phyloP scores from a whole-genome alignment of 805 yeast genomes.

The Saccharomycopsis sp. region DNA sequence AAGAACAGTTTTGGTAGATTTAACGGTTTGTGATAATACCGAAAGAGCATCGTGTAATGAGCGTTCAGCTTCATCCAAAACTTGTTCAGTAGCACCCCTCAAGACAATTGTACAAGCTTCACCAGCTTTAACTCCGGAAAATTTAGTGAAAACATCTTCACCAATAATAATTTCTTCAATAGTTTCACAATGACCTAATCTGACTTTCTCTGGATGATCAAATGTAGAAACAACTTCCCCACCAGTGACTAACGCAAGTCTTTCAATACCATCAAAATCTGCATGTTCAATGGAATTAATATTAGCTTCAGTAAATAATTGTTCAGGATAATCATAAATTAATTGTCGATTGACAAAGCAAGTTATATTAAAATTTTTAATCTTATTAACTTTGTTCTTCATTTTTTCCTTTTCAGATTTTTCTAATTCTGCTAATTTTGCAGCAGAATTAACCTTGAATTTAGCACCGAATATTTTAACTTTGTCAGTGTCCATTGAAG shows the following conservation, averaged over 20 bases:
- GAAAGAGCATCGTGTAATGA: constrained; percentile 95
- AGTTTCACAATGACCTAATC: constrained; percentile 81
- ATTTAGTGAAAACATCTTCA: constrained; percentile 76
- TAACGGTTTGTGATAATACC: constrained; percentile 91
- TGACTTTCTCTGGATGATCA: constrained; percentile 77
- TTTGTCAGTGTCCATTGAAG: constrained; percentile 95
- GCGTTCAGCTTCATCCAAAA: constrained; percentile 93
- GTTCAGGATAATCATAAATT: constrained; percentile 98
- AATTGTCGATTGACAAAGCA: constrained; percentile 86
- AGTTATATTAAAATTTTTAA: constrained; percentile 86
- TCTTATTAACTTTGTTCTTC: constrained; percentile 78
- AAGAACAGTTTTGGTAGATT: constrained; percentile 91
- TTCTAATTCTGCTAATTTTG: constrained; percentile 91
- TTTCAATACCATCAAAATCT: constrained; percentile 82
- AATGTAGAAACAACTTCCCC: constrained; percentile 97
- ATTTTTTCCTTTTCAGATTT: constrained; percentile 88
- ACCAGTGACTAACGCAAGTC: constrained; percentile 94
- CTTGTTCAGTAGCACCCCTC: constrained; percentile 96
- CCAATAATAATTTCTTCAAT: constrained; percentile 91
- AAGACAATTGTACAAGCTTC: constrained; percentile 90
- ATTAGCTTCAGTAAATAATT: constrained; percentile 77
- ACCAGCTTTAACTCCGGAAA: constrained; percentile 94
- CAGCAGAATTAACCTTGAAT: constrained; percentile 84
- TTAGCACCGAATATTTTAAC: constrained; percentile 98
- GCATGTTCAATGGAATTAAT: constrained; percentile 95